Base-by-base conservation (phyloP, 306 rosid genomes). In the Quercus cerris region DNA sequence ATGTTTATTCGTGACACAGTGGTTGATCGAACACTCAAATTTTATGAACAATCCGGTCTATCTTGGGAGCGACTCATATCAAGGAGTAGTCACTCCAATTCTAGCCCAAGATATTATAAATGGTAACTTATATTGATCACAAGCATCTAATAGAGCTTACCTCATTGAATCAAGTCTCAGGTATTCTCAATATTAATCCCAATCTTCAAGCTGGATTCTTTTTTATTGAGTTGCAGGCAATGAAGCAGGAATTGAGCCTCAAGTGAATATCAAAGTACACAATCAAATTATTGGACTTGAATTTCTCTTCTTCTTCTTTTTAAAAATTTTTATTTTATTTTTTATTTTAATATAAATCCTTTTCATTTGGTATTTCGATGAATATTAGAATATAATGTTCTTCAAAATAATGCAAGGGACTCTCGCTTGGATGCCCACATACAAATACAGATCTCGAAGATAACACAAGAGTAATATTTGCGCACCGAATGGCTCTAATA, bases 21-120 rank as follows among this genome's bases (percentile, higher is more conserved):
- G 81, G 81, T 38, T 78, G 55, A 54, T 55, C 0, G 74, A 55
- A 68, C 79, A 81, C 61, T 71, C 71, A 4, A 55, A 81, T 68
- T 81, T 81, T 2, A 3, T 27, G 5, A 41, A 44, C 22, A 80
- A 81, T 30, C 76, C 76, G 0, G 75, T 75, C 38, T 81, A 56
- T 70, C 66, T 81, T 7, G 79, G 79, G 4, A 75, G 76, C 13
- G 84, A 81, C 68, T 81, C 84, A 44, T 81, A 81, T 55, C 75
- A 79, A 38, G 84, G 84, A 67, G 28, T 75, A 1, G 8, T 66
- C 28, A 70, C 66, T n/a, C 84, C 84, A 22, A 67, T 74, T 22
- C 75, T 81, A 56, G 80, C 79, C 44, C 76, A 74, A 75, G 84
- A 81, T 56, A 81, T 81, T 5, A 75, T 75, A 10, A 35, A 81